A percentile compares a stretch with the other conserved stretches of the same genome.
Evolutionary conservation across 306 rosid species (phyloP).

Genomic region (Lathyrus aphaca): DNA sequence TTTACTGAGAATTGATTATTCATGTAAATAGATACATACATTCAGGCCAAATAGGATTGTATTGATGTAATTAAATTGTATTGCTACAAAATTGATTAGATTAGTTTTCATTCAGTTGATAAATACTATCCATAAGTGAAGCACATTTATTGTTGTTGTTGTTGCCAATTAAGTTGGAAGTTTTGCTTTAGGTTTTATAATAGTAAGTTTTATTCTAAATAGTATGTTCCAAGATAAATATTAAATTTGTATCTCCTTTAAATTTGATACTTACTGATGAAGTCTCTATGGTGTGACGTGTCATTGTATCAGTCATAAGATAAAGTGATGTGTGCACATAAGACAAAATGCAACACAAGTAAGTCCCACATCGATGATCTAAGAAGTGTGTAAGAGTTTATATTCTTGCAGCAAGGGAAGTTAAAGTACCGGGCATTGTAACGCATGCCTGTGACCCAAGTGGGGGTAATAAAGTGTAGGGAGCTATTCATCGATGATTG

Average conservation of each 20-base stretch:
- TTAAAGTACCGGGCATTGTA: not conserved
- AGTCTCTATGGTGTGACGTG: not conserved
- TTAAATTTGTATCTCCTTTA: too few species aligned
- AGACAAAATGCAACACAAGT: not conserved
- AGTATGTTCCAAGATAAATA: too few species aligned
- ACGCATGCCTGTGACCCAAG: conserved; percentile 18
- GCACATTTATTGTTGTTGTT: not conserved
- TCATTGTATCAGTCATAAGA: too few species aligned
- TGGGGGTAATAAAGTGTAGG: conserved; percentile 13
- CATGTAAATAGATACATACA: conserved; percentile 18
- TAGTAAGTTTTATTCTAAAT: not conserved
- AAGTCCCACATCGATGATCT: not conserved
- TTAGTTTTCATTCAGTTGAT: not conserved
- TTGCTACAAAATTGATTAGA: conserved; percentile 2
- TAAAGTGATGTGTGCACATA: too few species aligned
- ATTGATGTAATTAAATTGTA: not conserved
- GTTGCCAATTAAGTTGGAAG: not conserved
- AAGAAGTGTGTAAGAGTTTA: not conserved
- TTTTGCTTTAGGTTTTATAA: not conserved
- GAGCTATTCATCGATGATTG: not conserved
- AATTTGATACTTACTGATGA: not conserved
- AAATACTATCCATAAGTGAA: not conserved
- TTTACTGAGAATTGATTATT: not conserved
- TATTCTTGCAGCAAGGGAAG: rapidly evolving
- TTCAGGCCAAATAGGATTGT: not conserved